Evolutionary conservation across 192 early-diverging fungal species (phyloP), one percentile per base, ranked within the genome.

Genomic region (Podila epigama): DNA sequence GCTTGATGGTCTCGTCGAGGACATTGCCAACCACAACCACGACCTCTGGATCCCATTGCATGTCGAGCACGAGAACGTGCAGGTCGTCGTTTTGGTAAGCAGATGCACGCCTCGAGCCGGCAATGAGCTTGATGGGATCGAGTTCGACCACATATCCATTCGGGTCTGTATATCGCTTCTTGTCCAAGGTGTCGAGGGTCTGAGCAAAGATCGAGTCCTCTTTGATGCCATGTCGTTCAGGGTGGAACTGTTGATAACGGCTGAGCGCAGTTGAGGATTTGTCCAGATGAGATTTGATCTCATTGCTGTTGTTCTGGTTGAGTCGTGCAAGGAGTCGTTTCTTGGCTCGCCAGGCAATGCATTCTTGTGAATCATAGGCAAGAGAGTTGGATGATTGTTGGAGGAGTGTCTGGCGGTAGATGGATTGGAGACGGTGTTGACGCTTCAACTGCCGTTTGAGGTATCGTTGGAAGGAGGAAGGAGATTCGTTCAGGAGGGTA

Each of bases 31-130:
- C 71, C 7, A 75, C 71, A 29, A 75, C 71, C 9, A 59, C 61
- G 16, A 75, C 71, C 54, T 75, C 71, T 1, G 71, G 71, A 35
- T 75, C 71, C 71, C 71, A 75, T 18, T 75, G 71, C 71, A 75
- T 75, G 48, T 75, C 71, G 6, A 75, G 42, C 5, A 75, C 71
- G 5, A 75, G 65, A 1, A 75, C 71, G 55, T 75, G 71, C 36
- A 75, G 44, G 20, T 75, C 71, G 10, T 75, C 71, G 36, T 75
- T 75, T 22, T 68, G 71, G 31, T 75, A 75, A 2, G 71, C 13
- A 11, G 32, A 39, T n/a, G 73, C 73, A 11, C 73, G 53, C 36
- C 73, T 44, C 31, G 73, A 77, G 32, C 73, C 73, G 1, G 73
- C 73, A 60, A 63, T 63, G 32, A 68, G 10, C 32, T 77, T 77